Evolutionary conservation across 805 yeast species (phyloP).

Genomic region (Pichia exigua): DNA sequence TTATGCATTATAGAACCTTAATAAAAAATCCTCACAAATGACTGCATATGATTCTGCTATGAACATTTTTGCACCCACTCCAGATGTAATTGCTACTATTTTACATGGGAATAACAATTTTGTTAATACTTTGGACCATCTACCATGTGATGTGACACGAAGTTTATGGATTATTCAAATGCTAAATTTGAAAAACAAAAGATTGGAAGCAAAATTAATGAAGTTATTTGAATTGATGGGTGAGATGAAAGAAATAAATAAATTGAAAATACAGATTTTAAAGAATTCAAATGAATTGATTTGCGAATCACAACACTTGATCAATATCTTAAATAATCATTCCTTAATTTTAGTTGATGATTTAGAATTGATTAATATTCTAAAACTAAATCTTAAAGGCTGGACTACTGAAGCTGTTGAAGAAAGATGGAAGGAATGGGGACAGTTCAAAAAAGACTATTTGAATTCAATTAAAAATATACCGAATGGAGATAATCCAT

Average conservation of each 20-base stretch:
- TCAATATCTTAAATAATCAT: slow-evolving; percentile 18
- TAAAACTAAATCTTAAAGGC: slow-evolving; percentile 6
- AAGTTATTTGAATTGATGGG: background rate
- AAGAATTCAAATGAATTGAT: slow-evolving; percentile 21
- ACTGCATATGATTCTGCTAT: background rate
- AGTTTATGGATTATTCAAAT: slow-evolving; percentile 32
- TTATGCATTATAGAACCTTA: background rate
- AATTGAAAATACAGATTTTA: slow-evolving; percentile 6
- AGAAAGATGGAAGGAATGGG: slow-evolving; percentile 19
- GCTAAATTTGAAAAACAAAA: slow-evolving; percentile 21
- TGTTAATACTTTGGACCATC: slow-evolving; percentile 31
- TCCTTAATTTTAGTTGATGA: slow-evolving; percentile 20
- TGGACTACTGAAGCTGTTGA: slow-evolving; percentile 16
- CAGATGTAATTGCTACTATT: slow-evolving; percentile 17
- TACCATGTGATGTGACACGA: slow-evolving; percentile 32
- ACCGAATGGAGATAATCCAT: background rate
- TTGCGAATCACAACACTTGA: slow-evolving; percentile 21
- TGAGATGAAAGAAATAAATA: slow-evolving; percentile 1
- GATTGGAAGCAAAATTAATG: slow-evolving; percentile 10
- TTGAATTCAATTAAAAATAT: background rate
- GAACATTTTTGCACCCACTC: background rate
- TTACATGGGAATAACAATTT: slow-evolving; percentile 28
- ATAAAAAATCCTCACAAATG: background rate
- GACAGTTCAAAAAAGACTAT: slow-evolving; percentile 18
- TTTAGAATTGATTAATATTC: background rate